These are phyloP conservation scores for Alisma plantagoaquatica DNA, from an alignment of 106 monocot species.

Conservation along the genomic window DNA sequence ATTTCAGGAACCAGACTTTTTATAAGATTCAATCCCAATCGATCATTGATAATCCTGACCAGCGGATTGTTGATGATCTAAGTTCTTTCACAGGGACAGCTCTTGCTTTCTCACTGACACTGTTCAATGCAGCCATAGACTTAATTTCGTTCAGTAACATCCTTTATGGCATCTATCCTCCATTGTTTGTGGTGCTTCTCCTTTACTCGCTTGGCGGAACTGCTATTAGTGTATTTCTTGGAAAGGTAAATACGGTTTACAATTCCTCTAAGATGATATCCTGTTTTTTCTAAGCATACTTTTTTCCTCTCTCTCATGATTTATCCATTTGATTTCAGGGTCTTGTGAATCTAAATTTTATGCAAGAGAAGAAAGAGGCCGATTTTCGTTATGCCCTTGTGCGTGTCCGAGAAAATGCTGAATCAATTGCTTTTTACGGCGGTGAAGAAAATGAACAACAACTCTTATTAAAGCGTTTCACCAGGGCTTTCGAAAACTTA, in stretches of 20 bases:
- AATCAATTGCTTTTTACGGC: conserved; percentile 92
- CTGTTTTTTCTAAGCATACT: background rate
- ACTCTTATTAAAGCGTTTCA: conserved; percentile 39
- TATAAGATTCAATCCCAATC: too few species aligned
- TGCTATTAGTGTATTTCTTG: conserved; percentile 70
- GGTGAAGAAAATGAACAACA: conserved; percentile 81
- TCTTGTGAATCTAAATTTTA: conserved; percentile 72
- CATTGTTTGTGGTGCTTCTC: conserved; percentile 78
- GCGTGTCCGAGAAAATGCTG: conserved; percentile 91
- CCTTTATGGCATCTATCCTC: conserved; percentile 95
- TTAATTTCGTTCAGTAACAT: conserved; percentile 92
- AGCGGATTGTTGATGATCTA: conserved; percentile 84
- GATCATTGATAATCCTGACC: conserved; percentile 86
- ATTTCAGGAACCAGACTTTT: conserved; percentile 68
- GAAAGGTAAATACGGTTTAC: conserved; percentile 46
- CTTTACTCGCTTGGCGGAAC: conserved; percentile 86
- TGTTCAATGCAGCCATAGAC: conserved; percentile 78
- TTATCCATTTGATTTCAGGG: too few species aligned
- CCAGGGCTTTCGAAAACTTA: conserved; percentile 50
- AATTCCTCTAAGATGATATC: background rate
- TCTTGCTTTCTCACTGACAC: conserved; percentile 68
- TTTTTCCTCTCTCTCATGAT: conserved; percentile 12
- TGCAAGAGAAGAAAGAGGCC: conserved; percentile 99
- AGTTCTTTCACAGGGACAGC: conserved; percentile 81
- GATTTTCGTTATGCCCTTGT: conserved; percentile 93